Base-by-base conservation (phyloP, 192 early-diverging fungal genomes). In the Irineochytrium annulatum region DNA sequence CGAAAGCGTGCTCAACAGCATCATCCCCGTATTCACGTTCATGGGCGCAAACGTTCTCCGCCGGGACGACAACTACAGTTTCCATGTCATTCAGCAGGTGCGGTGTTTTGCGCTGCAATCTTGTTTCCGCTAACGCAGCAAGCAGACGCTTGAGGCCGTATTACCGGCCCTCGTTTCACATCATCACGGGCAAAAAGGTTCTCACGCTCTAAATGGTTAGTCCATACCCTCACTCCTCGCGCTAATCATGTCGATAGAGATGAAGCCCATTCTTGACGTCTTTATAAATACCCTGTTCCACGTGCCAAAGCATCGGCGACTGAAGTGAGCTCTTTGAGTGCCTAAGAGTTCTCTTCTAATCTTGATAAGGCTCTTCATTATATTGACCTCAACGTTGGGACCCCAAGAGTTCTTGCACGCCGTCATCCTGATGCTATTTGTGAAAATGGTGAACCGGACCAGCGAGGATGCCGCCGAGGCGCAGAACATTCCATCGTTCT, bases 1-100 rank as follows among this genome's bases (percentile, higher is more conserved):
- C 2, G 85, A 93, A 33, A 77, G 76, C 49, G 94, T 98, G 3
- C 75, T 98, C 22, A 79, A 90, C 58, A 90, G 92, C 71, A 89
- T 93, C 49, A 96, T 98, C 88, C 92, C 93, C 20, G 85, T 97
- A 26, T 98, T 98, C 65, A 98, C 92, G 13, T 97, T 97, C 65
- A 94, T 98, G 94, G 94, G 94, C 17, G 91, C 89, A 41, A 96
- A 91, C 57, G 88, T 93, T 1, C 60, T 98, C 58, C 85, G 89
- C n/a, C 92, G 93, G 69, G 94, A 98, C 71, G 94, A 98, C 69
- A 87, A 90, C 65, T 98, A 93, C 78, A 91, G 86, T 63, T 95
- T 95, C 86, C 87, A 89, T 46, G 92, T 97, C 3, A 96, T 98
- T 59, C 87, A 91, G 55, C 86, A 76, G 63, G 60, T 69, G 29